phyloP scores from a whole-genome alignment of 148 eudicot genomes.

The Hydrangea macrophylla region DNA sequence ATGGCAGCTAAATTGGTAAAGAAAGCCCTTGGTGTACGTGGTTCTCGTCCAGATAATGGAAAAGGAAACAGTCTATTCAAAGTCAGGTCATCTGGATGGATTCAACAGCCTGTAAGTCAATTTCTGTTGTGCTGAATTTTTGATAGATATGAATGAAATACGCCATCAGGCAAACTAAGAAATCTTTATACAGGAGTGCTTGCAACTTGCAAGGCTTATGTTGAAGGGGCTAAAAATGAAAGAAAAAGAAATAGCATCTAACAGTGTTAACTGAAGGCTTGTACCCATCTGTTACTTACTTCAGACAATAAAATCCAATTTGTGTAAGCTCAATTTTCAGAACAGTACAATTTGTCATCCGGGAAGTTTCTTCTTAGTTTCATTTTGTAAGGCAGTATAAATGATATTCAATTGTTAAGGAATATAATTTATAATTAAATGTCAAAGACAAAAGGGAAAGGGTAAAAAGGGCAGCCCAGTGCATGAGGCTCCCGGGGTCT shows the following conservation, averaged over 20 bases:
- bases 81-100: conserved; percentile 27
- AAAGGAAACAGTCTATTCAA: conserved; percentile 25
- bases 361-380: background rate
- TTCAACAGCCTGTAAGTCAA: conserved; percentile 52
- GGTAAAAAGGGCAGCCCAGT: too few relatives aligned
- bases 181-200: background rate
- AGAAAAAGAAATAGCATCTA: background rate
- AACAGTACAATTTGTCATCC: background rate
- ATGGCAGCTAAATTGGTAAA: conserved; percentile 34
- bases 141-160: background rate
- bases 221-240: too few relatives aligned
- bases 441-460: too few relatives aligned
- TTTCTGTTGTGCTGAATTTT: background rate
- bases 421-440: too few relatives aligned
- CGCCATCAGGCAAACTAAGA: background rate
- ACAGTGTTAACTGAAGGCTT: background rate
- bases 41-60: conserved; percentile 26
- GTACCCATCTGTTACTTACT: background rate
- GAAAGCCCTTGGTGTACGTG: conserved; percentile 26
- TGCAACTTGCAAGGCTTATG: too few relatives aligned
- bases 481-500: too few relatives aligned
- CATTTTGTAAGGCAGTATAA: too few relatives aligned
- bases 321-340: background rate
- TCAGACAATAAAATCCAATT: background rate
- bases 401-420: too few relatives aligned